These are phyloP conservation scores for Trichoderma cornu-damae DNA, from an alignment of 2,329 filamentous ascomycete species.

Conservation along the genomic window DNA sequence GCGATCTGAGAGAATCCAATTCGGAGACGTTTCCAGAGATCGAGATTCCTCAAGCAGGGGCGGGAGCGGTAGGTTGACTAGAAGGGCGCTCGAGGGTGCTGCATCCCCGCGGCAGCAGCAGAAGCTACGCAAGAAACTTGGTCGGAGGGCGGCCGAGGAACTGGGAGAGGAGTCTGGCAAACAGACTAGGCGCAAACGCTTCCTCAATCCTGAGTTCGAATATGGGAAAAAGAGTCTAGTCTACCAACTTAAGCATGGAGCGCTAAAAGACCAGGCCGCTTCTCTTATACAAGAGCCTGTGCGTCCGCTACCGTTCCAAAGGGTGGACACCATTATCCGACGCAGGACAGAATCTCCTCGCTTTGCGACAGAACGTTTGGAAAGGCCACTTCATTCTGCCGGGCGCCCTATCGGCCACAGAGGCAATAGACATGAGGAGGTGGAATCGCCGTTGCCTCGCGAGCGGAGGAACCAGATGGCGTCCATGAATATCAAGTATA, in stretches of 20 bases:
- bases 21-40: slow-evolving; percentile 22
- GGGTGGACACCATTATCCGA: background rate
- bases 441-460: slow-evolving; percentile 13
- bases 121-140: slow-evolving; percentile 51
- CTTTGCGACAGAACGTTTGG: background rate
- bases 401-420: background rate
- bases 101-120: slow-evolving; percentile 32
- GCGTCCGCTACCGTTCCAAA: slow-evolving; percentile 17
- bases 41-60: slow-evolving; percentile 20
- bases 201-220: slow-evolving; percentile 43
- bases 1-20: slow-evolving; percentile 37
- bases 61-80: slow-evolving; percentile 23
- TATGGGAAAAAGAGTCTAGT: slow-evolving; percentile 55
- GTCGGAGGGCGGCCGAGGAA: slow-evolving; percentile 36
- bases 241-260: slow-evolving; percentile 48
- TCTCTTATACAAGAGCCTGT: slow-evolving; percentile 28
- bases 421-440: background rate
- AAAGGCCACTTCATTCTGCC: background rate
- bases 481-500: slow-evolving; percentile 48
- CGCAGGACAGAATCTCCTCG: background rate
- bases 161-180: slow-evolving; percentile 32
- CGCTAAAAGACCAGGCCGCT: slow-evolving; percentile 28
- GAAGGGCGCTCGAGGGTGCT: slow-evolving; percentile 29
- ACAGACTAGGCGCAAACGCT: slow-evolving; percentile 47
- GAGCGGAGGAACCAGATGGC: slow-evolving; percentile 32